These are phyloP conservation scores for Scutellaria barbata DNA, from an alignment of 257 asterid species.

Conservation along the genomic window DNA sequence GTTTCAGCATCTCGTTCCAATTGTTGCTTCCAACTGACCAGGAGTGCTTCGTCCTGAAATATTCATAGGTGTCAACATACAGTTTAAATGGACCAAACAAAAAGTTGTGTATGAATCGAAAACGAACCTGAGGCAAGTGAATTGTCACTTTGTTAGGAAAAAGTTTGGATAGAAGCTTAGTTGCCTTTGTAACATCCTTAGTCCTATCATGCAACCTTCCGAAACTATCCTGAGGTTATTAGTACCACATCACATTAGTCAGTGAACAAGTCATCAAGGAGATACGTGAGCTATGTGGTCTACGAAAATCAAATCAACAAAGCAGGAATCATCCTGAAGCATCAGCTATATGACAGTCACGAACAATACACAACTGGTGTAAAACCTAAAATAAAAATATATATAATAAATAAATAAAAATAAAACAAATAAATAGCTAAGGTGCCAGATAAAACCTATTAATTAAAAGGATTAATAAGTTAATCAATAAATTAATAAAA, in stretches of 20 bases:
- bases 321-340: slow-evolving; percentile 9
- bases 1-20: slow-evolving; percentile 87
- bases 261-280: slow-evolving; percentile 11
- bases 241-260: slow-evolving; percentile 36
- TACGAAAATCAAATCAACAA: neutral
- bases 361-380: slow-evolving; percentile 28
- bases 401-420: neutral
- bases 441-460: neutral
- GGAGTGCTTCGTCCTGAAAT: slow-evolving; percentile 82
- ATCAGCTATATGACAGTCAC: slow-evolving; percentile 27
- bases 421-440: neutral
- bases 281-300: slow-evolving; percentile 28
- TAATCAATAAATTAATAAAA: neutral
- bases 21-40: slow-evolving; percentile 83
- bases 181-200: slow-evolving; percentile 76
- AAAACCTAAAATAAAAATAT: slow-evolving; percentile 17
- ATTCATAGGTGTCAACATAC: slow-evolving; percentile 34
- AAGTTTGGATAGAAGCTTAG: slow-evolving; percentile 77
- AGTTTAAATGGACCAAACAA: slow-evolving; percentile 25
- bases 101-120: slow-evolving; percentile 14
- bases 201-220: slow-evolving; percentile 84
- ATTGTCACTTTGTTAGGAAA: slow-evolving; percentile 87
- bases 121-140: slow-evolving; percentile 81
- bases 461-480: neutral
- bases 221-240: slow-evolving; percentile 69